Conservation (phyloP, 1,284 basidiomycete species). For the Cerioporus squamosus region DNA sequence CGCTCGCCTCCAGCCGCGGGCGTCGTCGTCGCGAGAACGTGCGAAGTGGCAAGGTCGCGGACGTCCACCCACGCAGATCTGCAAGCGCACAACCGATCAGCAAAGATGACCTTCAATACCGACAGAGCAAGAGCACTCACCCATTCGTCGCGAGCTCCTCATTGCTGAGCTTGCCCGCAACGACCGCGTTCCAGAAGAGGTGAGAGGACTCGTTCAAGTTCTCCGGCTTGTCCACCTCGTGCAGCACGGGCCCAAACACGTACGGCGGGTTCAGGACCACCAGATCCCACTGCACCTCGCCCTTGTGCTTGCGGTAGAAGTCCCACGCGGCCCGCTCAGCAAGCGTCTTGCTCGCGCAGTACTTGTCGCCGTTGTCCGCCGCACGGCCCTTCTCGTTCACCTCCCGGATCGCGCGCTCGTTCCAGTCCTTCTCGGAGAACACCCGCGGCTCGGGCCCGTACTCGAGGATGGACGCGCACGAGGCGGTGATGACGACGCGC, state of each 20-base stretch:
- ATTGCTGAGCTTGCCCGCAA: conserved; percentile 17
- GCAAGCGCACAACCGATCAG: neutral
- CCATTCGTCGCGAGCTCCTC: too few species aligned
- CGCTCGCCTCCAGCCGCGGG: conserved; percentile 58
- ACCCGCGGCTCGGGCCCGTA: neutral
- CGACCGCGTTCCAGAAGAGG: conserved; percentile 26
- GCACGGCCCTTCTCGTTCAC: conserved; percentile 55
- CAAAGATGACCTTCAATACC: too few species aligned
- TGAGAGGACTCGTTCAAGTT: conserved; percentile 56
- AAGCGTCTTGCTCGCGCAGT: conserved; percentile 66
- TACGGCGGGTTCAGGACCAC: conserved; percentile 59
- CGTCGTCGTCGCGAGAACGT: conserved; percentile 55
- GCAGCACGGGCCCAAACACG: conserved; percentile 51
- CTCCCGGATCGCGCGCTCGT: conserved; percentile 53
- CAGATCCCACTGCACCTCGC: conserved; percentile 53
- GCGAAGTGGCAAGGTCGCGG: conserved; percentile 62
- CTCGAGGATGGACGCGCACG: conserved; percentile 49
- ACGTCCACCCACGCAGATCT: conserved; percentile 55
- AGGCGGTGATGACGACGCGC: conserved; percentile 69
- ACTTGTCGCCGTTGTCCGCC: conserved; percentile 47
- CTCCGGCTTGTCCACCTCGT: conserved; percentile 49
- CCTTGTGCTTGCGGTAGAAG: conserved; percentile 57
- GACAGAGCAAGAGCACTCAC: too few species aligned
- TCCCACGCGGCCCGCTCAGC: conserved; percentile 71
- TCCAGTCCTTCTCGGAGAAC: conserved; percentile 64